phyloP scores from a whole-genome alignment of 2,329 filamentous ascomycete genomes.

The Fusarium sp. region DNA sequence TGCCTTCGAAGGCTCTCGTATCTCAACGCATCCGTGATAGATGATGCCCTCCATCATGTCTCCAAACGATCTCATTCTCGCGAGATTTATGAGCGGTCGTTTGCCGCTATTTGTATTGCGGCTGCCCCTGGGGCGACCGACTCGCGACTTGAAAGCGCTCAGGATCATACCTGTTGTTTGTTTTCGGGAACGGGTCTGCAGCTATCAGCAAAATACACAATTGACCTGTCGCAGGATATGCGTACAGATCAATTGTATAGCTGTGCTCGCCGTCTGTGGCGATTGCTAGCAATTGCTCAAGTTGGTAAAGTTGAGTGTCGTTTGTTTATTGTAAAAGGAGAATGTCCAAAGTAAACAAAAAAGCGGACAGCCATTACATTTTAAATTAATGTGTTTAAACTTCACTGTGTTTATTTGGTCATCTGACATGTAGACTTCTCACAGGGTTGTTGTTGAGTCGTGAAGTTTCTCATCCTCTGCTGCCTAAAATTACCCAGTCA shows the following conservation, averaged over 20 bases:
- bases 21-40: neutral
- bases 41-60: neutral
- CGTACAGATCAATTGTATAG: neutral
- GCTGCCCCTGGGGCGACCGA: neutral
- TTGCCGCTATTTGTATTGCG: neutral
- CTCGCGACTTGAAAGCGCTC: neutral
- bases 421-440: neutral
- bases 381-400: neutral
- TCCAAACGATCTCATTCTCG: neutral
- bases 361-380: neutral
- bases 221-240: neutral
- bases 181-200: neutral
- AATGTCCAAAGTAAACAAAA: neutral
- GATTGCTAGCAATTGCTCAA: neutral
- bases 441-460: neutral
- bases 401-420: neutral
- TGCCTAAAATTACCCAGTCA: neutral
- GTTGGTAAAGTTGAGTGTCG: neutral
- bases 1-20: neutral
- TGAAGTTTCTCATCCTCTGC: constrained; percentile 2
- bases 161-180: neutral
- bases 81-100: neutral
- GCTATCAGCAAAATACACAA: neutral
- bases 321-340: neutral
- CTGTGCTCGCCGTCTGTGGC: neutral